Evolutionary conservation across 768 basidiomycete species (phyloP), one percentile per base, ranked within the genome.

Genomic region (Tulasnella sp.): DNA sequence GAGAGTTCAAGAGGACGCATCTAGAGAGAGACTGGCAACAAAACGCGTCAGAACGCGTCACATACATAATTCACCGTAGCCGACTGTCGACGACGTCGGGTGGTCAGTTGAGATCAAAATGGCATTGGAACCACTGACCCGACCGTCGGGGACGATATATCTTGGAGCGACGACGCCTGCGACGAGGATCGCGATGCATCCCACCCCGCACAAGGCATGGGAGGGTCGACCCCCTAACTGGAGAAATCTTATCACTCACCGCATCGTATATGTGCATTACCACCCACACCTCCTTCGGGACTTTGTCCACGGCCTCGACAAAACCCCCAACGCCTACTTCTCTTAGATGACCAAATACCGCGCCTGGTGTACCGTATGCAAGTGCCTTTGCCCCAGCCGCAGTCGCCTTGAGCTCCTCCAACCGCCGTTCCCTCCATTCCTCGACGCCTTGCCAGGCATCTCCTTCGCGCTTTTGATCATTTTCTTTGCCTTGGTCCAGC

Each of bases 221-320:
- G 49, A 11, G 9, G 35, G 40, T n/a, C 37, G 34, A 60, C 49
- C 46, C 36, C 34, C 34, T 40, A n/a, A n/a, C n/a, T n/a, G n/a
- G n/a, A n/a, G n/a, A n/a, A n/a, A n/a, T n/a, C n/a, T n/a, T 40
- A 17, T 21, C 29, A 73, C 83, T 63, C 68, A 88, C 87, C 48
- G 85, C 73, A 63, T 88, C 83, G 64, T 88, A 91, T 5, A 91
- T 73, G 68, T 91, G 88, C 19, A 91, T 73, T n/a, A 90, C 80
- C 9, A 91, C 84, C 84, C 84, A 90, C 12, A 81, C 75, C 0
- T 76, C 77, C 46, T 69, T 72, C 31, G 77, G 78, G 66, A 87
- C 87, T 31, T 76, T 71, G 67, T 90, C 87, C 2, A 91, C 79
- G 1, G 87, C 85, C 50, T 73, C 69, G 56, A 91, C 73, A 64